A percentile compares a stretch with the other conserved stretches of the same genome.
phyloP scores from a whole-genome alignment of 768 basidiomycete species.

The Xerocomellus intermedius region DNA sequence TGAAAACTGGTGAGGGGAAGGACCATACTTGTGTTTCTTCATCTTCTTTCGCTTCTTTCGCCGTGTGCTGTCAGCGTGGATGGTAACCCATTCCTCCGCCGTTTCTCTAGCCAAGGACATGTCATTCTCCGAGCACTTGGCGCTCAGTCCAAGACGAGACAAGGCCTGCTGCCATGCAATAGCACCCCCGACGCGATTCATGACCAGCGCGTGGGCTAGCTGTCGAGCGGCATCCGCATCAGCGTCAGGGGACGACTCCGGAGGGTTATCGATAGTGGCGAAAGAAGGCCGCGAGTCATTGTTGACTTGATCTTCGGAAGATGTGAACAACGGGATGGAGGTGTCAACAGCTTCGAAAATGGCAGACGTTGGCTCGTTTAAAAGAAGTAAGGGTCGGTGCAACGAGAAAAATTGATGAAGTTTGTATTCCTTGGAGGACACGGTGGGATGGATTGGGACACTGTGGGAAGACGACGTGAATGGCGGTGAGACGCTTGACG shows the following conservation, averaged over 20 bases:
- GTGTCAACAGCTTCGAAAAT: conserved; percentile 43
- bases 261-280: conserved; percentile 40
- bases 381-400: conserved; percentile 73
- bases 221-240: conserved; percentile 81
- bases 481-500: conserved; percentile 17
- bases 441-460: conserved; percentile 46
- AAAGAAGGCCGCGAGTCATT: conserved; percentile 26
- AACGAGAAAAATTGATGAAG: conserved; percentile 84
- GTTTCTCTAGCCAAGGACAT: conserved; percentile 51
- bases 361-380: conserved; percentile 58
- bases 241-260: conserved; percentile 58
- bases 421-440: conserved; percentile 69
- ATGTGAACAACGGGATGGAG: conserved; percentile 18
- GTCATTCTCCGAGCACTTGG: conserved; percentile 47
- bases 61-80: conserved; percentile 77
- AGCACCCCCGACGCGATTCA: conserved; percentile 59
- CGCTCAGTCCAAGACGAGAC: conserved; percentile 59
- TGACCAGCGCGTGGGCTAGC: conserved; percentile 71
- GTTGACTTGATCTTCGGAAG: conserved; percentile 23
- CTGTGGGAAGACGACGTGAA: conserved; percentile 6
- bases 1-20: conserved; percentile 1
- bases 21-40: conserved; percentile 91
- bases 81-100: conserved; percentile 60
- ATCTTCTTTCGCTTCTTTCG: conserved; percentile 91
- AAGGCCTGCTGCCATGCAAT: conserved; percentile 70